These are phyloP conservation scores for Hypericum perforatum DNA, from an alignment of 345 rosid species.

Conservation along the genomic window DNA sequence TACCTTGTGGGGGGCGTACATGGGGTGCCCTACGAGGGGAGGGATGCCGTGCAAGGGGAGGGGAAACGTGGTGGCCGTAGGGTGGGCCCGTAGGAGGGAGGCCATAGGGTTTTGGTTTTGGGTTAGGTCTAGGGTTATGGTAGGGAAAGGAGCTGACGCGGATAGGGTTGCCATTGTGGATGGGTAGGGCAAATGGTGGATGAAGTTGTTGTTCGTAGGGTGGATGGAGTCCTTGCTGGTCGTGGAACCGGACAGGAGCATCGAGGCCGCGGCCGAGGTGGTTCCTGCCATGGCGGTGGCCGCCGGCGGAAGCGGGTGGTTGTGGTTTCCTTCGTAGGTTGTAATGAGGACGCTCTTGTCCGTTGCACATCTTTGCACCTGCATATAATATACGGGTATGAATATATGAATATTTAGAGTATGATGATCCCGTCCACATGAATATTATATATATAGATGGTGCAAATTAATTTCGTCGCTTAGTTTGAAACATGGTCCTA, in stretches of 20 bases:
- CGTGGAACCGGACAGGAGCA: conserved; percentile 77
- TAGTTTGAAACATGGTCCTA: no score
- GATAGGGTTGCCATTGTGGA: conserved; percentile 80
- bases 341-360: conserved; percentile 70
- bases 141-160: conserved; percentile 45
- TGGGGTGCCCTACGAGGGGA: conserved; percentile 28
- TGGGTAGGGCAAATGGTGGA: conserved; percentile 44
- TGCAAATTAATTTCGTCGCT: no score
- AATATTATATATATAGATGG: no score
- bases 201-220: conserved; percentile 21
- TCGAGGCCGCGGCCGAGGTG: conserved; percentile 80
- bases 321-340: conserved; percentile 93
- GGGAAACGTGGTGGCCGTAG: conserved; percentile 27
- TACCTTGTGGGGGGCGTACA: conserved; percentile 18
- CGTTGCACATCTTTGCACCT: conserved; percentile 92
- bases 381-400: not conserved
- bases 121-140: conserved; percentile 84
- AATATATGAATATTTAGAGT: not conserved
- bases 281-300: conserved; percentile 86
- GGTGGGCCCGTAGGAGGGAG: conserved; percentile 18
- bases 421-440: no score
- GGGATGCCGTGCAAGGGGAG: conserved; percentile 36
- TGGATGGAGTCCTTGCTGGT: conserved; percentile 39
- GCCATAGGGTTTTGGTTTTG: conserved; percentile 37
- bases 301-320: conserved; percentile 87